A percentile compares a stretch with the other conserved stretches of the same genome.
These are phyloP conservation scores for Cryptococcus sp. DNA, from an alignment of 1,284 basidiomycete genomes.

Conservation along the genomic window DNA sequence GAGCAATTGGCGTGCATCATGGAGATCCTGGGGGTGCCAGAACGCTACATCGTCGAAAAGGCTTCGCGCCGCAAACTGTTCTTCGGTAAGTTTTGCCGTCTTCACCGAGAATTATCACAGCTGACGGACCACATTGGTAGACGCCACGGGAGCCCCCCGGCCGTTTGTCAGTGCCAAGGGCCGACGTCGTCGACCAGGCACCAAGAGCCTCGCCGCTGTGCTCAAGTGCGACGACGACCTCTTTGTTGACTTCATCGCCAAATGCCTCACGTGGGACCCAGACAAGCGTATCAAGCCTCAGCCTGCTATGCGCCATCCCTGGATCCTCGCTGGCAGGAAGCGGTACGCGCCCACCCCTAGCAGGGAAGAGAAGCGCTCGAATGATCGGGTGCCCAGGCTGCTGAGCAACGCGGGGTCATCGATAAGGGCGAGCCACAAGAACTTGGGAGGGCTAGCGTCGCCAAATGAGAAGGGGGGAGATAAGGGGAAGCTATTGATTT, in stretches of 20 bases:
- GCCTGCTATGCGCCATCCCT: conserved; percentile 85
- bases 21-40: conserved; percentile 95
- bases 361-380: conserved; percentile 6
- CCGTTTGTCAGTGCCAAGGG: conserved; percentile 97
- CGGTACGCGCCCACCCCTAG: conserved; percentile 9
- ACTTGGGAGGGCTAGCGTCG: neutral
- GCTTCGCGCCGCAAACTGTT: conserved; percentile 93
- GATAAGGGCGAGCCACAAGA: conserved; percentile 10
- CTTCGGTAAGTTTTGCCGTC: conserved; percentile 66
- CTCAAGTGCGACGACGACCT: conserved; percentile 72
- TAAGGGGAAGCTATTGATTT: conserved; percentile 30
- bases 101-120: neutral
- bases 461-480: neutral
- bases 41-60: conserved; percentile 89
- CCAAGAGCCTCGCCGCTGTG: conserved; percentile 83
- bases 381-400: neutral
- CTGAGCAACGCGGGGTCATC: neutral
- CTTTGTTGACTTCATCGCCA: conserved; percentile 71
- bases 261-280: conserved; percentile 97
- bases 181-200: conserved; percentile 80
- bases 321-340: conserved; percentile 59
- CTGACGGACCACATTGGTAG: conserved; percentile 54
- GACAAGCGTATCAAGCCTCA: conserved; percentile 93
- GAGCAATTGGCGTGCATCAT: conserved; percentile 99
- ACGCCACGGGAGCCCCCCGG: conserved; percentile 85